A percentile compares a stretch with the other conserved stretches of the same genome.
Conservation (phyloP, 805 yeast species). For the Yarrowia sp. region DNA sequence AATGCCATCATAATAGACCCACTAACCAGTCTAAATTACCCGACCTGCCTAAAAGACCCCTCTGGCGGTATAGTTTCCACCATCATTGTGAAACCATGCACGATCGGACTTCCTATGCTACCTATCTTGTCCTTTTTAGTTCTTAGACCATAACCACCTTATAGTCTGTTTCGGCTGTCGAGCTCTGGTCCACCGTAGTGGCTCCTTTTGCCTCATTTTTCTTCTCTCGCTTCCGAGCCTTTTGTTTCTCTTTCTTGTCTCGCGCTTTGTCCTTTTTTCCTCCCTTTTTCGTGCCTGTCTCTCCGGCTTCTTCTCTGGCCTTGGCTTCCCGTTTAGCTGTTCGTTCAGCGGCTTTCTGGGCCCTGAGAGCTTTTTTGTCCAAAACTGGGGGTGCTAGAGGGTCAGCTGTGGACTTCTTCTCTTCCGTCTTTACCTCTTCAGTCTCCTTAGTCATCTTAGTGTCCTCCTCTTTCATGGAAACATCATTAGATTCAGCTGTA, state of each 20-base stretch:
- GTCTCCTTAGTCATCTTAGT: background rate
- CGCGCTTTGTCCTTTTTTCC: slow-evolving; percentile 42
- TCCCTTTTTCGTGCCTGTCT: background rate
- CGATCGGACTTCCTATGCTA: no score
- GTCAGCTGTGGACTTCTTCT: background rate
- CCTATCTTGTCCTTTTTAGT: background rate
- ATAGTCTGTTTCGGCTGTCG: slow-evolving; percentile 11
- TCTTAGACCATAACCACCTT: slow-evolving; percentile 32
- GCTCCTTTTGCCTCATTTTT: slow-evolving; percentile 25
- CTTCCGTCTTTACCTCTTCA: background rate
- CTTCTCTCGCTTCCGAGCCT: slow-evolving; percentile 44
- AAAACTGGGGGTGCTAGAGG: background rate
- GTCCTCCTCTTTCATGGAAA: no score
- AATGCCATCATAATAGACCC: no score
- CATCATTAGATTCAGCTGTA: background rate
- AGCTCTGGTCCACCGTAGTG: background rate
- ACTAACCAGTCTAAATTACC: no score
- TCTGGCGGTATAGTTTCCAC: no score
- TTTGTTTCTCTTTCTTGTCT: slow-evolving; percentile 45
- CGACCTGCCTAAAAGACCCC: no score
- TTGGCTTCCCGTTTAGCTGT: slow-evolving; percentile 14
- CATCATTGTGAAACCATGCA: no score
- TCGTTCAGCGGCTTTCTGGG: slow-evolving; percentile 1
- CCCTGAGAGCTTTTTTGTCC: background rate
- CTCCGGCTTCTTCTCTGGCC: slow-evolving; percentile 2